Evolutionary conservation across 805 yeast genomes (phyloP).

Genomic region (Yamadazyma insecticola): DNA sequence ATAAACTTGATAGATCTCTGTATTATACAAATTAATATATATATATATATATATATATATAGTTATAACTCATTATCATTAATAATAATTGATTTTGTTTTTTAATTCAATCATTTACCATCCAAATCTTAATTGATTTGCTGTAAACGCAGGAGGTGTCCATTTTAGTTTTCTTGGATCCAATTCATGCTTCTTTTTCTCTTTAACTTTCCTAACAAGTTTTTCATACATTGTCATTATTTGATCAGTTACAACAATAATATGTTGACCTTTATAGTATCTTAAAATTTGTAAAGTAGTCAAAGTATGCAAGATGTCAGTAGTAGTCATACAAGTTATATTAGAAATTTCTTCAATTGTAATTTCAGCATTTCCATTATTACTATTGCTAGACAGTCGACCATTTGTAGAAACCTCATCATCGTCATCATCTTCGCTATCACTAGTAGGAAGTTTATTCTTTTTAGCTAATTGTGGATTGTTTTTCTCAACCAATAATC

Average conservation of each 20-base stretch:
- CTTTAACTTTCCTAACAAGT: constrained; percentile 44
- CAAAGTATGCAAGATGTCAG: constrained; percentile 89
- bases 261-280: constrained; percentile 94
- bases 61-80: constrained; percentile 4
- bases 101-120: no score
- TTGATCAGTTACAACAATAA: constrained; percentile 79
- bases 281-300: constrained; percentile 86
- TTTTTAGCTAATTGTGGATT: constrained; percentile 33
- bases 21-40: not conserved
- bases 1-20: no score
- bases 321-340: constrained; percentile 90
- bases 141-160: constrained; percentile 96
- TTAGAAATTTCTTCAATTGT: constrained; percentile 89
- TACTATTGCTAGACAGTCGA: constrained; percentile 4
- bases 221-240: constrained; percentile 73
- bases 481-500: constrained; percentile 58
- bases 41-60: constrained; percentile 1
- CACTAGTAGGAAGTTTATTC: constrained; percentile 28
- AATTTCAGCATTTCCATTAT: constrained; percentile 38
- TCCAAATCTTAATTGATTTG: constrained; percentile 92
- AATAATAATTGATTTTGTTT: no score
- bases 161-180: constrained; percentile 72
- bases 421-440: constrained; percentile 31
- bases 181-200: constrained; percentile 70
- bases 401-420: constrained; percentile 17